Evolutionary conservation across 2,329 filamentous ascomycete genomes (phyloP).

Genomic region (Fonsecaea nubica): DNA sequence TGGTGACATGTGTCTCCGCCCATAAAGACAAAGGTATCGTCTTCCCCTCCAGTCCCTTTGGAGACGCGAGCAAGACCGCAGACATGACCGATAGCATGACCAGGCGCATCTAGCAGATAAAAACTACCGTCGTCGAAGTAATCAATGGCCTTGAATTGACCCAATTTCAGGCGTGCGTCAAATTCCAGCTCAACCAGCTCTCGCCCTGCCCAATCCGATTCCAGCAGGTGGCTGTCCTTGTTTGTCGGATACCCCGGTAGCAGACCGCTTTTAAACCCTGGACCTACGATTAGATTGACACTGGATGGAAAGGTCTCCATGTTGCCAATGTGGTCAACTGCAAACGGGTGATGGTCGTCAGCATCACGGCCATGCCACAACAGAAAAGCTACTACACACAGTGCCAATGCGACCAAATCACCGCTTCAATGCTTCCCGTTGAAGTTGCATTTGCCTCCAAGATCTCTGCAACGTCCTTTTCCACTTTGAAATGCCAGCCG

Average conservation of each 20-base stretch:
- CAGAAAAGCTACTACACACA: background rate
- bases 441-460: background rate
- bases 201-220: background rate
- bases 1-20: conserved; percentile 13
- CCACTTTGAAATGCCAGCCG: background rate
- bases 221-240: conserved; percentile 34
- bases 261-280: conserved; percentile 57
- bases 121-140: conserved; percentile 49
- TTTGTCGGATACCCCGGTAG: conserved; percentile 57
- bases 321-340: conserved; percentile 58
- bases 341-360: conserved; percentile 38
- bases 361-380: background rate
- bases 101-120: conserved; percentile 55
- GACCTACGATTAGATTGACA: conserved; percentile 60
- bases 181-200: conserved; percentile 20
- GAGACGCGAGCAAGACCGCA: conserved; percentile 53
- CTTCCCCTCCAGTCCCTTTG: conserved; percentile 41
- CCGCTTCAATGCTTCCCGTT: background rate
- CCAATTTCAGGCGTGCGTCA: conserved; percentile 6
- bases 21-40: conserved; percentile 51
- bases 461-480: background rate
- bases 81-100: conserved; percentile 56
- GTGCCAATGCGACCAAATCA: background rate
- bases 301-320: conserved; percentile 53
- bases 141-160: conserved; percentile 40